These are phyloP conservation scores for Trametes meyenii DNA, from an alignment of 768 basidiomycete species.

Conservation along the genomic window DNA sequence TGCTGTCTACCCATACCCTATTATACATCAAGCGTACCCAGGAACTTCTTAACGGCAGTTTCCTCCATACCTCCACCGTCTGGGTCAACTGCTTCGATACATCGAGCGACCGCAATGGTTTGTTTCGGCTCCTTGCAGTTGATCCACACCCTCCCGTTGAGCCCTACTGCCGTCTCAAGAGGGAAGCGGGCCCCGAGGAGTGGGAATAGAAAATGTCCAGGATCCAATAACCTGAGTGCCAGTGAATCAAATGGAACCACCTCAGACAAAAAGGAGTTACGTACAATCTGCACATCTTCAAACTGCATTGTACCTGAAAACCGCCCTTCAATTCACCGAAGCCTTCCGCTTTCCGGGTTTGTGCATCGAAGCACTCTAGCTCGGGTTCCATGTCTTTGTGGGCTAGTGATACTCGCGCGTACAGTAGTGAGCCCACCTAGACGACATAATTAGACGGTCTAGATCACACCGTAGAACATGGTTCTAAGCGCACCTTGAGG, in stretches of 20 bases:
- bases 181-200: constrained; percentile 81
- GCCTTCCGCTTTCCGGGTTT: constrained; percentile 88
- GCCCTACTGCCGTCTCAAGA: constrained; percentile 84
- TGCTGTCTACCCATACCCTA: not conserved
- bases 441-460: too few relatives aligned
- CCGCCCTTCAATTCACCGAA: constrained; percentile 94
- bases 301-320: constrained; percentile 77
- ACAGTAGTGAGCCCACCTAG: constrained; percentile 88
- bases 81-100: constrained; percentile 81
- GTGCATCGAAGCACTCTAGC: constrained; percentile 93
- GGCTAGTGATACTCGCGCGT: constrained; percentile 90
- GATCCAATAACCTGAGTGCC: constrained; percentile 67
- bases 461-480: not conserved
- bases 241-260: constrained; percentile 1
- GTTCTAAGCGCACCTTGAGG: constrained; percentile 63
- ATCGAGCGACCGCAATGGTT: constrained; percentile 73
- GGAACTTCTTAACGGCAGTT: constrained; percentile 51
- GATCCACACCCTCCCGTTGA: constrained; percentile 94
- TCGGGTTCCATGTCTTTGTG: constrained; percentile 99
- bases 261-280: constrained; percentile 33
- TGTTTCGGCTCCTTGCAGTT: constrained; percentile 72
- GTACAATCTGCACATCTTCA: constrained; percentile 86
- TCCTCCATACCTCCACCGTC: constrained; percentile 69
- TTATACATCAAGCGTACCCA: constrained; percentile 49
- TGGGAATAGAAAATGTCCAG: constrained; percentile 81